These are phyloP conservation scores for Alopecurus myosuroides DNA, from an alignment of 176 grass and related monocot genomes.

Conservation along the genomic window DNA sequence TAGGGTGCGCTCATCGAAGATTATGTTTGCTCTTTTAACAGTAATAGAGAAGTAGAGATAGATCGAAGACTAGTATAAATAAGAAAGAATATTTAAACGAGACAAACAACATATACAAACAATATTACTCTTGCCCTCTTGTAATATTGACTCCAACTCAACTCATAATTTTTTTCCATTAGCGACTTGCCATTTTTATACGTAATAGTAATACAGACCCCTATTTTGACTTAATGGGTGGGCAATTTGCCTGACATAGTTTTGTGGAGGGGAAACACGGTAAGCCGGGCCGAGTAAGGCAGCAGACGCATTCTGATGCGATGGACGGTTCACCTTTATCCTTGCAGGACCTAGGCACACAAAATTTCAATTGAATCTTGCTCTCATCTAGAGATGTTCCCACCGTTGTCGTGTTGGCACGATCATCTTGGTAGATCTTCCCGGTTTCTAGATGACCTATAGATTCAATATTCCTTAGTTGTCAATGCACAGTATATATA, in stretches of 20 bases:
- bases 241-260: not conserved
- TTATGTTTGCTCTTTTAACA: too few species aligned
- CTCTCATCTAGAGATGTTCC: not conserved
- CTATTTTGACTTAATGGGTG: not conserved
- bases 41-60: too few species aligned
- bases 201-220: too few species aligned
- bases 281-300: not conserved
- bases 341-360: not conserved
- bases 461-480: not conserved
- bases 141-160: too few species aligned
- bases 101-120: too few species aligned
- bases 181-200: too few species aligned
- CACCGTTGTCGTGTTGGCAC: not conserved
- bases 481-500: not conserved
- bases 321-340: not conserved
- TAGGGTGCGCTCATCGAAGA: too few species aligned
- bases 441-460: not conserved
- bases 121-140: too few species aligned
- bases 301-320: not conserved
- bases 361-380: not conserved
- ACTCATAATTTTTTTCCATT: too few species aligned
- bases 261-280: not conserved
- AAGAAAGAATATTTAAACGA: too few species aligned
- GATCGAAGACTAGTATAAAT: too few species aligned
- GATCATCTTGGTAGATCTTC: not conserved